Evolutionary conservation across 129 eudicot species (phyloP), one percentile per base, ranked within the genome.

Genomic region (carrot (Daucus carota)): DNA sequence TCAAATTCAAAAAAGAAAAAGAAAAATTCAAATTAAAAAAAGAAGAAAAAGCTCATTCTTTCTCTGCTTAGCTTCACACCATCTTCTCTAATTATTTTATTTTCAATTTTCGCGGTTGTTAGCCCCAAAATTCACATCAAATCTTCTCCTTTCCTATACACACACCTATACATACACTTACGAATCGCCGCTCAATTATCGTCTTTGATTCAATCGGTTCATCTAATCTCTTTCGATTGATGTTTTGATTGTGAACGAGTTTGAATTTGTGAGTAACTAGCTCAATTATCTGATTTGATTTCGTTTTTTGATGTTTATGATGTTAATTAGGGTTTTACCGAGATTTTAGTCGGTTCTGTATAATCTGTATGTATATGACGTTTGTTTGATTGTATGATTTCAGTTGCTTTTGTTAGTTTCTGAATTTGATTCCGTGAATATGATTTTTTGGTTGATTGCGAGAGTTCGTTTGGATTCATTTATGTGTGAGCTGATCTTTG

Each of bases 21-120:
- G 70, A 63, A 63, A 63, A 11, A 63, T 63, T 63, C 70, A 63
- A 63, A 63, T 63, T 1, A 31, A 11, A 31, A 11, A 26, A 59
- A 36, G 5, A 36, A 36, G 40, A 36, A 36, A 14, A 63, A 57
- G 16, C 32, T 57, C 31, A n/a, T 57, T 54, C 31, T 54, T 22
- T 54, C 29, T 54, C 3, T 28, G 28, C 24, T 50, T 1, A 54
- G 29, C 43, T 40, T 40, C 43, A 40, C 65, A 57, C 15, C 65
- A 5, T n/a, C 60, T 26, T 40, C 43, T n/a, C 29, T 60, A 26
- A 13, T 60, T 26, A 29, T 26, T 42, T 72, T 72, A 26, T 72
- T 72, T 72, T 72, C 75, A 72, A 72, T 32, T 72, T 72, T 72
- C 75, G 75, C 75, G 75, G 75, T 72, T 72, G 31, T 43, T 43